Evolutionary conservation across 2,329 filamentous ascomycete species (phyloP).

Genomic region (Sporothrix globosa): DNA sequence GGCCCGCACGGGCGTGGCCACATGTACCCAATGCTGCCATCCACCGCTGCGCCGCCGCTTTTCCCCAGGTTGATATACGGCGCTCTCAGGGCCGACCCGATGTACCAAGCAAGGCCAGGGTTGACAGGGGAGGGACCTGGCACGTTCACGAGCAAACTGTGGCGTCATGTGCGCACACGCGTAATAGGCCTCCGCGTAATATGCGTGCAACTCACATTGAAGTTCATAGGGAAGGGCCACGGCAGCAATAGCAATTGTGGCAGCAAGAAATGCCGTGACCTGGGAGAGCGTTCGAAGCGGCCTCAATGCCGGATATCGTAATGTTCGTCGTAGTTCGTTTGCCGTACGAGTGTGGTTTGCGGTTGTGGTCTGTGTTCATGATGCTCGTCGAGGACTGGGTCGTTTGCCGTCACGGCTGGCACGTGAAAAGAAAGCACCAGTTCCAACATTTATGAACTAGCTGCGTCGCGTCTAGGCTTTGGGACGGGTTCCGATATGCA

Average conservation of each 20-base stretch:
- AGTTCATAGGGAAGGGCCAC: background rate
- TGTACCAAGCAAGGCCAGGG: conserved; percentile 12
- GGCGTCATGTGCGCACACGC: background rate
- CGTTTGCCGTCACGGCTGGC: background rate
- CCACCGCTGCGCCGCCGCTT: background rate
- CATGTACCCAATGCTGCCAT: background rate
- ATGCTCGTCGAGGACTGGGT: background rate
- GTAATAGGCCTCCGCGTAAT: background rate
- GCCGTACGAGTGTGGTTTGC: background rate
- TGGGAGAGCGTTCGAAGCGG: background rate
- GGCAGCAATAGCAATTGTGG: background rate
- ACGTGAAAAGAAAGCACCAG: conserved; percentile 25
- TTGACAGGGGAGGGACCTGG: background rate
- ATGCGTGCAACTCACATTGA: background rate
- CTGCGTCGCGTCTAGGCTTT: background rate
- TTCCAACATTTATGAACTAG: background rate
- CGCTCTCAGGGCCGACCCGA: conserved; percentile 21
- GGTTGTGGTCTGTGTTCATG: background rate
- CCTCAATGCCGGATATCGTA: conserved; percentile 1
- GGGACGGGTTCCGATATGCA: background rate
- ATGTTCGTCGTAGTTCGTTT: background rate
- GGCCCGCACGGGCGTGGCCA: background rate
- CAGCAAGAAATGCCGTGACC: background rate
- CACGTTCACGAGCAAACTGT: conserved; percentile 23
- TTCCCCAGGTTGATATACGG: background rate